Base-by-base conservation (phyloP, 805 yeast genomes). In the Candida lessepsii region DNA sequence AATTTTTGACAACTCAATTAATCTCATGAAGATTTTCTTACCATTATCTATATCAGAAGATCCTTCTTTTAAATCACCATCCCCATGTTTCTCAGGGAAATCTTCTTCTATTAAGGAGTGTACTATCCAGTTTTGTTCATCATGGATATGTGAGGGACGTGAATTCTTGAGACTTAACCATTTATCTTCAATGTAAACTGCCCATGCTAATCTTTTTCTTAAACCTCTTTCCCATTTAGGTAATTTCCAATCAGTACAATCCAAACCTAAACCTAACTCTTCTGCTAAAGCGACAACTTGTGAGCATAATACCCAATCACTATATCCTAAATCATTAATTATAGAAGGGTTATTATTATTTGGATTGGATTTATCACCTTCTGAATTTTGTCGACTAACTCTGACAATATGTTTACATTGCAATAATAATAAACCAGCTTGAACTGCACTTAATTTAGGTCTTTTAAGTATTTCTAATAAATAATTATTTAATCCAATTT, bases 171-270 rank as follows among this genome's bases (percentile, higher is more conserved):
- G 63, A 1, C 96, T 70, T 8, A 83, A 73, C 98, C 98, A 91
- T 57, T 90, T 88, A 54, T 89, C 96, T 59, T 89, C 95, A 37
- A 85, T 70, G 71, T 80, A 91, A 1, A 89, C 93, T 0, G 97
- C 97, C 98, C 99, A 91, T 1, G 97, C 96, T 35, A 91, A 63
- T 43, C 98, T 71, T 51, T 87, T 77, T 38, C 99, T 72, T 35
- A 91, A 64, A 5, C 95, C 95, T 37, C 95, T 72, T 56, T 91
- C 99, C 98, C 98, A 93, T 51, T 83, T 82, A 0, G 98, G 98
- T 25, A 91, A 64, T 53, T 85, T 81, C 99, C 99, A 91, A 48
- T 75, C 77, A 42, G 83, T 80, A 53, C 97, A 90, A 55, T 90
- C 91, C n/a, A 87, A 70, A 0, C 96, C 96, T 9, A 91, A 67